A percentile compares a stretch with the other conserved stretches of the same genome.
Conservation (phyloP, 202 grass and related monocot genomes). For the Digitaria exilis region DNA sequence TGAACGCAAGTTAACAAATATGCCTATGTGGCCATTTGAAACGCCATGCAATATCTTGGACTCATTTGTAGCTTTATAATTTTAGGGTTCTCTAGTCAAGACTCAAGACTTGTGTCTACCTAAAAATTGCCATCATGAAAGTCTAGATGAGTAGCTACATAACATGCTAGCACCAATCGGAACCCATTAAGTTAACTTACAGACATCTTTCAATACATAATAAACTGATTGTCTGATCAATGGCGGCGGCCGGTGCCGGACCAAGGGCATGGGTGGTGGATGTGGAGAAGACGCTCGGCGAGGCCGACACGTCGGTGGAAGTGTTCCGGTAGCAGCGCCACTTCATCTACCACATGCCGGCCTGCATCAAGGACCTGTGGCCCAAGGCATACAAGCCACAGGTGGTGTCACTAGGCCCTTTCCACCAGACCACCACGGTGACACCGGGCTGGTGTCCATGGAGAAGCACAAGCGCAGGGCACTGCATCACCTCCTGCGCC, state of each 20-base stretch:
- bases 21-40: not conserved
- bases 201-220: not conserved
- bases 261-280: slow-evolving; percentile 57
- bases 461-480: slow-evolving; percentile 82
- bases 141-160: not conserved
- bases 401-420: too few relatives aligned
- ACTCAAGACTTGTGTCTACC: not conserved
- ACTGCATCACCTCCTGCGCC: slow-evolving; percentile 68
- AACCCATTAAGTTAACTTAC: not conserved
- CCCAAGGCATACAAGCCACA: slow-evolving; percentile 70
- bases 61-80: slow-evolving; percentile 15
- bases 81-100: not conserved
- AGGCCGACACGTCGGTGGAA: slow-evolving; percentile 44
- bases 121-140: not conserved
- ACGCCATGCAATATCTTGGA: not conserved
- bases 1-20: not conserved
- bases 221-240: not conserved
- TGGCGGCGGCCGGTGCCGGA: not conserved
- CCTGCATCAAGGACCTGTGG: slow-evolving; percentile 65
- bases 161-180: too few relatives aligned
- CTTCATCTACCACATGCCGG: slow-evolving; percentile 69
- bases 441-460: slow-evolving; percentile 52
- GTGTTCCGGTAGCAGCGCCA: slow-evolving; percentile 53
- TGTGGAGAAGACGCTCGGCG: slow-evolving; percentile 42
- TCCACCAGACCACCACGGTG: slow-evolving; percentile 77